phyloP scores from a whole-genome alignment of 129 eudicot species.

The Artemisia annua region DNA sequence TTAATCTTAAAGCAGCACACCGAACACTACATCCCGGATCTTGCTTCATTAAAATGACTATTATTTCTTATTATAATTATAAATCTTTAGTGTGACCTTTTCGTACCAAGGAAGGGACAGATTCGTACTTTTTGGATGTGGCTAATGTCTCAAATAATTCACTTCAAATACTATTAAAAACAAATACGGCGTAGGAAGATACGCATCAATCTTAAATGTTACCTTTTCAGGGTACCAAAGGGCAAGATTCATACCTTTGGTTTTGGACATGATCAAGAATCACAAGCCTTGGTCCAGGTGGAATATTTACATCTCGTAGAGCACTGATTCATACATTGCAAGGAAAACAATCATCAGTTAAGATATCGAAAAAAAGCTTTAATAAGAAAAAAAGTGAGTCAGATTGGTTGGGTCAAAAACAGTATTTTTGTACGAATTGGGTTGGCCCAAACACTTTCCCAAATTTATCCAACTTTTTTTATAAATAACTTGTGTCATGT shows the following conservation, averaged over 20 bases:
- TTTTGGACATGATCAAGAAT: slow-evolving; percentile 89
- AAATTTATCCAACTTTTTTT: not conserved
- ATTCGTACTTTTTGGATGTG: not conserved
- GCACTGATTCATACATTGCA: slow-evolving; percentile 57
- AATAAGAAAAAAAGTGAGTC: not conserved
- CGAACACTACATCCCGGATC: not conserved
- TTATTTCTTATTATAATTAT: not conserved
- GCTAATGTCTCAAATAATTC: slow-evolving; percentile 11
- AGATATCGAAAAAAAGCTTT: not conserved
- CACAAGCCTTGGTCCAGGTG: slow-evolving; percentile 96
- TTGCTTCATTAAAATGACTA: not conserved
- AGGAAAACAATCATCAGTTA: not conserved
- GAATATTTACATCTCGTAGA: slow-evolving; percentile 83
- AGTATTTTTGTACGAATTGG: not conserved
- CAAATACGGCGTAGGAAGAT: not conserved
- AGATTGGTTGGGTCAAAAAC: not conserved
- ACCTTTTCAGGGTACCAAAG: slow-evolving; percentile 7
- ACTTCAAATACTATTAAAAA: not conserved
- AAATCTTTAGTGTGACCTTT: not conserved
- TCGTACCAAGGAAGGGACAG: not conserved
- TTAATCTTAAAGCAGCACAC: not conserved
- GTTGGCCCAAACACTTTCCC: not conserved
- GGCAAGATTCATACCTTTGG: slow-evolving; percentile 52
- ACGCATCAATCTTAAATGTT: not conserved
- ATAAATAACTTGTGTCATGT: not conserved